Evolutionary conservation across 2,329 filamentous ascomycete genomes (phyloP), one percentile per base, ranked within the genome.

Genomic region (Orbilia oligospora): DNA sequence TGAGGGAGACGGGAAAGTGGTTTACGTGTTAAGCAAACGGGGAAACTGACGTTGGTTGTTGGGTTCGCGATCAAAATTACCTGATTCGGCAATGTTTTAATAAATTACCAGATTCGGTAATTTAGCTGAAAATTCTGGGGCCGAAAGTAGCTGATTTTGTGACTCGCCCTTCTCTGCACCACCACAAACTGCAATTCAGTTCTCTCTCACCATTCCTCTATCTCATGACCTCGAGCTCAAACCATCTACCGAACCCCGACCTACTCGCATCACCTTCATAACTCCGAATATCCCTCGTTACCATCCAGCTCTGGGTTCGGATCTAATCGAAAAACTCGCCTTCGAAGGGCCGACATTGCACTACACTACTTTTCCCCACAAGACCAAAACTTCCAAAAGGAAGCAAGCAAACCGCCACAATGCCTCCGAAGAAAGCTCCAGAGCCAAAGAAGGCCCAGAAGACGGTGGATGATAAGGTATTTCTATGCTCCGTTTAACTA

Each of bases 381-480:
- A 61, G 30, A 76, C 58, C 46, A 41, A 65, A 64, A 20, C 20
- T 48, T n/a, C 2, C 24, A 24, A 51, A 51, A 27, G 20, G 1
- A 9, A 20, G 55, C 27, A 70, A 33, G 2, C 49, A 76, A 14
- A 58, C 41, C 56, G 56, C 22, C 71, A 73, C 64, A 53, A 82
- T 82, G 81, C 81, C 81, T 76, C 81, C 81, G 66, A 82, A 82
- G 73, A 80, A 78, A 55, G 80, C 80, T 48, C 56, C 56, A 44
- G 80, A 81, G 33, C 84, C 84, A 80, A 86, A 86, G 83, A 84
- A 85, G 61, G 84, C 85, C 81, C 84, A 84, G 82, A 93, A 93
- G 86, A 83, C 87, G 53, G 92, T 94, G 80, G 93, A 96, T 80
- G 96, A 99, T 88, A 96, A 95, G 86, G 64, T 53, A 38, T 12